These are phyloP conservation scores for Agaricus sinodeliciosus DNA, from an alignment of 768 basidiomycete species.

Conservation along the genomic window DNA sequence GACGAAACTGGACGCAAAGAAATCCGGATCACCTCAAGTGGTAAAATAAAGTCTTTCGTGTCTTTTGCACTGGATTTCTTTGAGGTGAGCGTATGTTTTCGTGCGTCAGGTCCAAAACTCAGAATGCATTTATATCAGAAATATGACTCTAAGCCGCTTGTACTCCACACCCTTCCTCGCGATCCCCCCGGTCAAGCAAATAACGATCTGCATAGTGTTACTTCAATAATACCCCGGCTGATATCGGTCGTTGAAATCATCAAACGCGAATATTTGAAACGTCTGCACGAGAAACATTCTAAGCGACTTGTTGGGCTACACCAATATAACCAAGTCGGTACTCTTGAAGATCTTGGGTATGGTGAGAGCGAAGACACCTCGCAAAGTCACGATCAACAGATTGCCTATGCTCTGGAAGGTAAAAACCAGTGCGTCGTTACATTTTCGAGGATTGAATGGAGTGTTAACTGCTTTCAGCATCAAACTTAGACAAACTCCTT, in stretches of 20 bases:
- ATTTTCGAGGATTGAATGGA: background rate
- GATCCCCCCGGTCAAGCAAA: constrained; percentile 9
- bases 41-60: constrained; percentile 50
- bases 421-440: constrained; percentile 47
- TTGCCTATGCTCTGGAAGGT: constrained; percentile 44
- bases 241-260: constrained; percentile 79
- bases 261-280: constrained; percentile 70
- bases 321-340: constrained; percentile 72
- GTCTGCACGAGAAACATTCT: constrained; percentile 34
- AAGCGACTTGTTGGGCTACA: constrained; percentile 50
- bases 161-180: constrained; percentile 56
- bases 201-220: constrained; percentile 17
- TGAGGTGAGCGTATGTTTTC: constrained; percentile 27
- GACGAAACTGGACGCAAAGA: constrained; percentile 11
- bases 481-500: constrained; percentile 52
- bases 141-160: constrained; percentile 40
- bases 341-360: constrained; percentile 37
- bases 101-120: too few relatives aligned
- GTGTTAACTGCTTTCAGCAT: constrained; percentile 28
- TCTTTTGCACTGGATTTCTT: constrained; percentile 47
- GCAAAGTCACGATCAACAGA: constrained; percentile 29
- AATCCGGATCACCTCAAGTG: constrained; percentile 48
- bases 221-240: constrained; percentile 50
- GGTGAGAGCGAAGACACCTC: constrained; percentile 15
- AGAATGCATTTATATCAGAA: constrained; percentile 23